Base-by-base conservation (phyloP, 2,329 filamentous ascomycete genomes). In the Fusarium sp. region DNA sequence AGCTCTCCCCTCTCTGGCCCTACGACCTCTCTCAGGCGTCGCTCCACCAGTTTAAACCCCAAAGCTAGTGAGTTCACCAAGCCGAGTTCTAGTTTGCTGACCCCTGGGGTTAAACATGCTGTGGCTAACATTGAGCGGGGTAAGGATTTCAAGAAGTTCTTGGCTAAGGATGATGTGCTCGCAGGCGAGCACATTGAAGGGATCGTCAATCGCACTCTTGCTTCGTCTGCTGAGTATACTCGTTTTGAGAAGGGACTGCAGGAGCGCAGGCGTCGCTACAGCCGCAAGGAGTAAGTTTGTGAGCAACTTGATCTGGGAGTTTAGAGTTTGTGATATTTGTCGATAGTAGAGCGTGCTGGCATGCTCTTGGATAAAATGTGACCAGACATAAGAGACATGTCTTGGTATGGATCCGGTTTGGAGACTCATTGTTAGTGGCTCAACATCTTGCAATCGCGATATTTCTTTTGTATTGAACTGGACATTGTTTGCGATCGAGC, bases 161-260 rank as follows among this genome's bases (percentile, higher is more conserved):
- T 9, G 26, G 11, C 53, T 8, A 66, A 65, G 0, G 27, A 40
- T 3, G 63, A 65, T 32, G 13, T 32, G 2, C 63, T 23, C 23
- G 4, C 23, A 23, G 23, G 8, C 7, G 63, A 65, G 7, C 60
- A 52, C 20, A 26, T 8, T 3, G 52, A 59, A 2, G 48, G 33
- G 7, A 32, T 58, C 35, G 48, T 23, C 20, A 14, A 30, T 4
- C 52, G 58, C 33, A 15, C 35, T 8, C 35, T 20, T 7, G 37
- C 46, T 8, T 65, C 44, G 26, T 40, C 60, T 33, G 32, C 14
- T 35, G 44, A 65, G 52, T 17, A 50, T 1, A 13, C 33, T 2
- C 44, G 18, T 20, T 17, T 14, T 18, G 61, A 65, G 45, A 65
- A 60, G 38, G 60, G 40, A 7, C 20, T 66, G 2, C 27, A 65